Percentiles rank a stretch among this genome's conserved stretches.
Evolutionary conservation across 257 asterid species (phyloP).

Genomic region (Primulina tabacum): DNA sequence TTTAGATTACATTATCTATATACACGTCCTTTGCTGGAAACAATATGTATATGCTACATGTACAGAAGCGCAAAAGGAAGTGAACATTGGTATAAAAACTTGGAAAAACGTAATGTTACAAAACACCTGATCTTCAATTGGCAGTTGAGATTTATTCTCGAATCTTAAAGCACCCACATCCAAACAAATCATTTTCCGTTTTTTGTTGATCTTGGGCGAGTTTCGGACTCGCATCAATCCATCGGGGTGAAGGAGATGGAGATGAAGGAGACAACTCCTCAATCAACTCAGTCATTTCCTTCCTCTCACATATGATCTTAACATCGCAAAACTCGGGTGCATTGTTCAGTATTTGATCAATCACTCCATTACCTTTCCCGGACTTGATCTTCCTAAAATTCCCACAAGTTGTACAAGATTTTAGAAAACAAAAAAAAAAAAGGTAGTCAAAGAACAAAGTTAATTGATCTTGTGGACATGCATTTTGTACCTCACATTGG

Average conservation of each 20-base stretch:
- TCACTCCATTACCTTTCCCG: constrained; percentile 39
- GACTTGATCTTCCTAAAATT: constrained; percentile 46
- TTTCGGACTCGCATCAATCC: background rate
- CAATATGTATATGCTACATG: background rate
- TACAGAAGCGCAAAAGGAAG: background rate
- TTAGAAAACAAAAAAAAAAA: background rate
- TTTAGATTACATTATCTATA: too few species aligned
- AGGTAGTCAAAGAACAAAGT: too few species aligned
- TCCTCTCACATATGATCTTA: background rate
- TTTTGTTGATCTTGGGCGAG: background rate
- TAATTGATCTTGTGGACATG: background rate
- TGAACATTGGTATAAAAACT: background rate
- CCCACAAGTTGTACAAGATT: background rate
- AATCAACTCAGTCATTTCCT: background rate
- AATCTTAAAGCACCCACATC: background rate
- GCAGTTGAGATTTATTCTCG: background rate
- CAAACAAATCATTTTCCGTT: background rate
- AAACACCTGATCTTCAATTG: too few species aligned
- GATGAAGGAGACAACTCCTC: background rate
- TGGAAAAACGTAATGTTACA: background rate
- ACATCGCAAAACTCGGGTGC: constrained; percentile 38
- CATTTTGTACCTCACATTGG: constrained; percentile 44
- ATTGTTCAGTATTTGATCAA: constrained; percentile 42
- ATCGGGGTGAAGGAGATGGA: background rate
- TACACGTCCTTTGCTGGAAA: too few species aligned